A percentile compares a stretch with the other conserved stretches of the same genome.
These are phyloP conservation scores for Eimeria brunetti DNA, from an alignment of 169 alveolate species.

Conservation along the genomic window DNA sequence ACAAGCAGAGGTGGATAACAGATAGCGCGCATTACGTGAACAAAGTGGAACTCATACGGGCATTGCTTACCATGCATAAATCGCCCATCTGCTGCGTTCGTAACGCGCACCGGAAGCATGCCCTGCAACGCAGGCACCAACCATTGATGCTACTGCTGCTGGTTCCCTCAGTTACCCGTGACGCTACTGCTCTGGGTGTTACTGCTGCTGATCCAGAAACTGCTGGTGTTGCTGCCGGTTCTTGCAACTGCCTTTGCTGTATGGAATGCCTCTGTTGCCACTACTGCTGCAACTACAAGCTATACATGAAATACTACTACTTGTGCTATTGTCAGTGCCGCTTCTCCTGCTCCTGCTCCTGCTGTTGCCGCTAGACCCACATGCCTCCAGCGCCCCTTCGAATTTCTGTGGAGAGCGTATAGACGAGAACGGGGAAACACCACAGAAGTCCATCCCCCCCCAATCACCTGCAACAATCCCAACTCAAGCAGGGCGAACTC, in stretches of 20 bases:
- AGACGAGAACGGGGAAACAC: slow-evolving; percentile 46
- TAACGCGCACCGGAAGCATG: slow-evolving; percentile 59
- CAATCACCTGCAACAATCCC: slow-evolving; percentile 41
- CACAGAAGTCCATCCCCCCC: slow-evolving; percentile 70
- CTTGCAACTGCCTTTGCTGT: not conserved
- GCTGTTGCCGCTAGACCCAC: slow-evolving; percentile 7
- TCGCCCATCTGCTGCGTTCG: slow-evolving; percentile 61
- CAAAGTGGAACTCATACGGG: not conserved
- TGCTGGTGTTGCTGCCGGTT: not conserved
- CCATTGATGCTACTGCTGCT: not conserved
- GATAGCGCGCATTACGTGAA: not conserved
- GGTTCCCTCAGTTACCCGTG: not conserved
- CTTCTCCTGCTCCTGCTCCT: not conserved
- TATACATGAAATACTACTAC: not conserved
- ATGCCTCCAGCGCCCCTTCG: slow-evolving; percentile 54
- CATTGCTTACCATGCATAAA: slow-evolving; percentile 57
- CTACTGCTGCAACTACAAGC: not conserved
- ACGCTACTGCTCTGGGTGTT: not conserved
- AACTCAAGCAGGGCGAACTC: not conserved
- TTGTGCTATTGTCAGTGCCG: not conserved
- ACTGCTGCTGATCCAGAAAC: not conserved
- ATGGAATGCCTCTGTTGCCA: not conserved
- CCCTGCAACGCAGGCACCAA: slow-evolving; percentile 30
- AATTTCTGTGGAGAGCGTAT: slow-evolving; percentile 49
- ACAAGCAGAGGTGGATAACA: not conserved